Percentiles rank a stretch among this genome's conserved stretches.
Evolutionary conservation across 768 basidiomycete genomes (phyloP).

Genomic region (Wakefieldia striispora): DNA sequence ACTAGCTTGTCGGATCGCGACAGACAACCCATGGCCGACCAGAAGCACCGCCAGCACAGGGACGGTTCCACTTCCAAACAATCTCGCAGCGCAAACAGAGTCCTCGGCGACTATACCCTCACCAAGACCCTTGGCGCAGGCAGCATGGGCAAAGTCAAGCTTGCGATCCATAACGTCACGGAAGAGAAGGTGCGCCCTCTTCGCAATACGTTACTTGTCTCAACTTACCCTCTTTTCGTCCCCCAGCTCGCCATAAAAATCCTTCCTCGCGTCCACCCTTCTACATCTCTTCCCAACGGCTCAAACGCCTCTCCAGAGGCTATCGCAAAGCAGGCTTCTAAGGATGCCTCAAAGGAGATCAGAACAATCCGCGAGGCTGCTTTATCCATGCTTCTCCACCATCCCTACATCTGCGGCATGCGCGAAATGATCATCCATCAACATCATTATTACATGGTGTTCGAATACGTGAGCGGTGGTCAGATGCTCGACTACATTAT

Average conservation of each 20-base stretch:
- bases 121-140: slow-evolving; percentile 97
- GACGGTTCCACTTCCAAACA: slow-evolving; percentile 35
- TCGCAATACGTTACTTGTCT: neutral
- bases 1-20: slow-evolving; percentile 34
- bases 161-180: slow-evolving; percentile 83
- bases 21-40: slow-evolving; percentile 26
- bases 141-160: slow-evolving; percentile 99
- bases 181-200: slow-evolving; percentile 80
- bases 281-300: slow-evolving; percentile 48
- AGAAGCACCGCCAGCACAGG: slow-evolving; percentile 30
- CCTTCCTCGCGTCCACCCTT: slow-evolving; percentile 79
- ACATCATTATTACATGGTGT: slow-evolving; percentile 99
- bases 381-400: slow-evolving; percentile 91
- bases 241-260: slow-evolving; percentile 96
- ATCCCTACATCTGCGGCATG: slow-evolving; percentile 99
- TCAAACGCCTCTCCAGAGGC: slow-evolving; percentile 49
- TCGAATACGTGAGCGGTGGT: slow-evolving; percentile 97
- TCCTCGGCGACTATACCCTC: slow-evolving; percentile 92
- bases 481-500: slow-evolving; percentile 99
- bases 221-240: slow-evolving; percentile 9
- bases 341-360: slow-evolving; percentile 96
- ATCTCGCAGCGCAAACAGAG: slow-evolving; percentile 41
- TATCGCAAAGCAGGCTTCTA: slow-evolving; percentile 71
- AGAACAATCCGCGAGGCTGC: slow-evolving; percentile 95
- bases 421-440: slow-evolving; percentile 97